phyloP scores from a whole-genome alignment of 805 yeast genomes.

The Torulaspora gathmanii region DNA sequence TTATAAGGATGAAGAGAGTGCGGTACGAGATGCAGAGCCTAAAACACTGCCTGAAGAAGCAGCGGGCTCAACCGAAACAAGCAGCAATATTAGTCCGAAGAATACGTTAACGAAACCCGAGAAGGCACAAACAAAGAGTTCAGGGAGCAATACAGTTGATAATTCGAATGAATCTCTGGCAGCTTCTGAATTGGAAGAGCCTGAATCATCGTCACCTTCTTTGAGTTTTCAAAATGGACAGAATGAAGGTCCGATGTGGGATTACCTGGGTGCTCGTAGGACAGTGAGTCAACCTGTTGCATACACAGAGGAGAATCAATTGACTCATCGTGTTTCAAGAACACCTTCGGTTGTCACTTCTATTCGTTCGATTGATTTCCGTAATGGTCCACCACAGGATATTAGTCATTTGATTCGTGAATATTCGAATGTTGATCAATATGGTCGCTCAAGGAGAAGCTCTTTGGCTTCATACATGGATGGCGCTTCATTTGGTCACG shows the following conservation, averaged over 20 bases:
- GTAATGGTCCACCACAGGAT: conserved; percentile 41
- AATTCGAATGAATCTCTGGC: conserved; percentile 1
- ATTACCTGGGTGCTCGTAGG: conserved; percentile 8
- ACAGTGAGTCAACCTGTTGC: conserved; percentile 26
- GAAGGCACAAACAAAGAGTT: conserved; percentile 6
- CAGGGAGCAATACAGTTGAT: conserved; percentile 3
- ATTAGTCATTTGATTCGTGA: conserved; percentile 46
- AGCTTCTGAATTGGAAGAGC: conserved; percentile 1
- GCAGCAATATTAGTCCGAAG: neutral
- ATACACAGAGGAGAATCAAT: conserved; percentile 14
- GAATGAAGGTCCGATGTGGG: conserved; percentile 4
- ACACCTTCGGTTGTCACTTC: conserved; percentile 10
- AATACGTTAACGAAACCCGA: conserved; percentile 6
- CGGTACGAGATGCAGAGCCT: conserved; percentile 8
- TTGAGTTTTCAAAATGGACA: conserved; percentile 1
- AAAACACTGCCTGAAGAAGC: neutral
- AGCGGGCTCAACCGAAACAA: neutral
- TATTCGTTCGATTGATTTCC: conserved; percentile 27
- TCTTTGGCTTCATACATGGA: conserved; percentile 8
- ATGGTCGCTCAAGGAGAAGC: conserved; percentile 27
- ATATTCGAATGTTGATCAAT: conserved; percentile 39
- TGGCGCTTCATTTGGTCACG: conserved; percentile 3
- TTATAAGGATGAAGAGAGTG: conserved; percentile 27
- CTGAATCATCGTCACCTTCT: conserved; percentile 3
- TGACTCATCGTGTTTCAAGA: conserved; percentile 2